Evolutionary conservation across 2,329 filamentous ascomycete species (phyloP).

Genomic region (Orbilia oligospora): DNA sequence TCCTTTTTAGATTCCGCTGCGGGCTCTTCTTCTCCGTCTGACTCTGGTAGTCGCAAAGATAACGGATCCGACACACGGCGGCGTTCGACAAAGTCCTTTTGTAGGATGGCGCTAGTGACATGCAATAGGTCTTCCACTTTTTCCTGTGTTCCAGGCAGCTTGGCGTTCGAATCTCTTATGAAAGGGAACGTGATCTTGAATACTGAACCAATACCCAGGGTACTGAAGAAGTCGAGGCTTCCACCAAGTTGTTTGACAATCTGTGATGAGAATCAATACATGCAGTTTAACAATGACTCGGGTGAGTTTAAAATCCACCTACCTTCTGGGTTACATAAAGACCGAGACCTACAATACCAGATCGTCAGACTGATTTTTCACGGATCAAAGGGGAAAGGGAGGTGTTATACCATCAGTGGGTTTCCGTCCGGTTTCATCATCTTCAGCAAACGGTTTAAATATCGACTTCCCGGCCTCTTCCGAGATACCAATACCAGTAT

Average conservation of each 20-base stretch:
- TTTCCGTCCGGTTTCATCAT: slow-evolving; percentile 51
- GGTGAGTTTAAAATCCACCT: background rate
- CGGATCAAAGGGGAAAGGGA: background rate
- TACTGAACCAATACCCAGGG: slow-evolving; percentile 51
- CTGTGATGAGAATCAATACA: slow-evolving; percentile 1
- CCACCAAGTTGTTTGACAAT: slow-evolving; percentile 58
- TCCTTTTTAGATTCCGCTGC: slow-evolving; percentile 2
- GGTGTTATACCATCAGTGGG: slow-evolving; percentile 46
- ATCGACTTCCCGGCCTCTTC: slow-evolving; percentile 60
- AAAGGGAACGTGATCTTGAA: slow-evolving; percentile 60
- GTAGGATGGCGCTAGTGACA: slow-evolving; percentile 48
- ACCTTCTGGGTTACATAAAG: slow-evolving; percentile 57
- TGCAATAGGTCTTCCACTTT: slow-evolving; percentile 53
- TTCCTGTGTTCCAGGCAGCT: slow-evolving; percentile 27
- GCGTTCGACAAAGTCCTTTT: slow-evolving; percentile 53
- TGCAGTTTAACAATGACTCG: background rate
- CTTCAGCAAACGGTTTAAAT: slow-evolving; percentile 61
- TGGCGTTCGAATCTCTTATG: slow-evolving; percentile 31
- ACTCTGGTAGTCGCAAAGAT: slow-evolving; percentile 52
- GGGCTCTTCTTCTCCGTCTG: slow-evolving; percentile 49
- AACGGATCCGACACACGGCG: slow-evolving; percentile 50
- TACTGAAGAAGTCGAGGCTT: slow-evolving; percentile 55
- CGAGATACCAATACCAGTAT: slow-evolving; percentile 63
- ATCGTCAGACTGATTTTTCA: background rate
- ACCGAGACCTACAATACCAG: slow-evolving; percentile 38